Base-by-base conservation (phyloP, 495 filamentous ascomycete genomes). In the Penicillium cosmopolitanum region DNA sequence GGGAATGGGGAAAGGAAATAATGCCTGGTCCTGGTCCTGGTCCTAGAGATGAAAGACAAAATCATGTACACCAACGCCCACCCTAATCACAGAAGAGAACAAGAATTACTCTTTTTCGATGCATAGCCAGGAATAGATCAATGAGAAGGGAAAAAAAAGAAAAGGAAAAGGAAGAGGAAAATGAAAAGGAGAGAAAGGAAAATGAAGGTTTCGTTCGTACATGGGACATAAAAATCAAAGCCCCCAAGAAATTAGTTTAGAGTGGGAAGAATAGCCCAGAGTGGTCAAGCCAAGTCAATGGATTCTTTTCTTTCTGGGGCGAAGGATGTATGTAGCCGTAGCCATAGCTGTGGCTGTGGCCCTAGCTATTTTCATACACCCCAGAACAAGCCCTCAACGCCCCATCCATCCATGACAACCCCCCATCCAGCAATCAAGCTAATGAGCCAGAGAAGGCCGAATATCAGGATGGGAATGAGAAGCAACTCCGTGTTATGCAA, bases 401-500 rank as follows among this genome's bases (percentile, higher is more conserved):
- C 69, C 13, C 66, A 67, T 25, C 76, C 77, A 51, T 80, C 76
- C 65, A 75, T 78, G 34, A 79, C 72, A 28, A 81, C 58, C 8
- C 78, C 70, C 76, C 77, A 80, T n/a, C 77, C 76, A 2, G 70
- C 73, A 67, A 81, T 75, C 55, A 90, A 67, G 63, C 85, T 87
- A 5, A 84, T 71, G 16, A 86, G 67, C 88, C 88, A 91, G 25
- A 89, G 57, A 13, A 89, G 73, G 4, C 77, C 80, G 40, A 87
- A 81, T 8, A 87, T 71, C 28, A 86, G 73, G 21, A 88, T 82
- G 0, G 88, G 88, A 25, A 84, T 73, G 38, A 91, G 74, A 36
- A 91, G 78, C 16, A 90, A 75, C 72, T 91, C 87, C 1, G 88
- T 91, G 57, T 90, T 87, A 66, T 88, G 85, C 51, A 91, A 70